Evolutionary conservation across 108 stramenopile genomes (phyloP).

Genomic region (Pseudonitzschia pungens): DNA sequence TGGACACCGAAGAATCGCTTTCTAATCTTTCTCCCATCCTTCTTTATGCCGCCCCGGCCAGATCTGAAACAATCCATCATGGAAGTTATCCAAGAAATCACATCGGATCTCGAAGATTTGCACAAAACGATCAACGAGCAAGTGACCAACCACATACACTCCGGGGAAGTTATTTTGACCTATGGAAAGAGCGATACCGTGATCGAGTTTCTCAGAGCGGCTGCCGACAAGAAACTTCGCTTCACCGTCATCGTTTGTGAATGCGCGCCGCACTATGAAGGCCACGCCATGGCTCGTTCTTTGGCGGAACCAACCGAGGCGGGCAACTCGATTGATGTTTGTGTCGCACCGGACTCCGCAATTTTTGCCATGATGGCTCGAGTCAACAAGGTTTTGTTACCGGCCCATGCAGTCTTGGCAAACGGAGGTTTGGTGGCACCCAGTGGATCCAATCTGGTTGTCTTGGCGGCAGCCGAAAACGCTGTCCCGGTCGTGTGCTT

Average conservation of each 20-base stretch:
- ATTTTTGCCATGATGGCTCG: conserved; percentile 79
- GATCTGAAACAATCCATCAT: conserved; percentile 79
- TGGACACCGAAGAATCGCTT: conserved; percentile 4
- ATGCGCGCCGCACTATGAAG: conserved; percentile 85
- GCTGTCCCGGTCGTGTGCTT: conserved; percentile 92
- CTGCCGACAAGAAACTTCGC: conserved; percentile 82
- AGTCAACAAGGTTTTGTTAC: conserved; percentile 93
- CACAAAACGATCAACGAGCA: conserved; percentile 88
- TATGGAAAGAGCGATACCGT: conserved; percentile 88
- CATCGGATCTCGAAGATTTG: conserved; percentile 82
- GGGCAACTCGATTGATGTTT: conserved; percentile 55
- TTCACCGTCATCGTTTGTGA: conserved; percentile 96
- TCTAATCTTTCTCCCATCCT: conserved; percentile 56
- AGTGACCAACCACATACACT: conserved; percentile 91
- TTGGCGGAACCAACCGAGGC: conserved; percentile 64
- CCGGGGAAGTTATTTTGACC: conserved; percentile 91
- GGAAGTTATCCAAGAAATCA: conserved; percentile 88
- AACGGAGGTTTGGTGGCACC: conserved; percentile 94
- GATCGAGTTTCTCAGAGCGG: conserved; percentile 72
- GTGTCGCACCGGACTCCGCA: conserved; percentile 59
- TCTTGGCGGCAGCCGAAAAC: conserved; percentile 91
- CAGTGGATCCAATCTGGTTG: conserved; percentile 89
- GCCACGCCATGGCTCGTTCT: conserved; percentile 81
- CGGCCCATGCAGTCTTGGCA: conserved; percentile 95
- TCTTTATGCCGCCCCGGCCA: conserved; percentile 46